Evolutionary conservation across 140 eudicot genomes (phyloP).

Genomic region (Ambrosia hybrid): DNA sequence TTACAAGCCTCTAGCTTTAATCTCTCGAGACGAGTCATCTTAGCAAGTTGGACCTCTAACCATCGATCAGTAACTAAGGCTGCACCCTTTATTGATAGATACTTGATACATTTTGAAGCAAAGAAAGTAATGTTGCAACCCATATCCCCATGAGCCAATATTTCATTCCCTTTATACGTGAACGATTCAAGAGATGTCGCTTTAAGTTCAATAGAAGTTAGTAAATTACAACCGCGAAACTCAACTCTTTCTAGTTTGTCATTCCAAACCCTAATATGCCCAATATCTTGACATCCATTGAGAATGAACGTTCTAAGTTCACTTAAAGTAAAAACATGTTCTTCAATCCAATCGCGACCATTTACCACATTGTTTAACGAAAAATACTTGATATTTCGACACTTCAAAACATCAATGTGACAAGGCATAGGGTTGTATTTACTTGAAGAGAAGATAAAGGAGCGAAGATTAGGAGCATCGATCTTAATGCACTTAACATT

Average conservation of each 20-base stretch:
- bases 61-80: constrained; percentile 22
- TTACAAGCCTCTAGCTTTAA: constrained; percentile 26
- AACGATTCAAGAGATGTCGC: constrained; percentile 29
- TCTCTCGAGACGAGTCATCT: constrained; percentile 21
- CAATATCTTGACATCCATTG: constrained; percentile 17
- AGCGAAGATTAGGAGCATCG: constrained; percentile 21
- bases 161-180: neutral
- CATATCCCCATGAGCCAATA: too few relatives aligned
- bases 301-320: constrained; percentile 31
- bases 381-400: constrained; percentile 21
- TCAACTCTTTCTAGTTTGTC: constrained; percentile 24
- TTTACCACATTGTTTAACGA: constrained; percentile 19
- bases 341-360: constrained; percentile 23
- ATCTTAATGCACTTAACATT: constrained; percentile 17
- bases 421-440: neutral
- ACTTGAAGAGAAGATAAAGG: constrained; percentile 11
- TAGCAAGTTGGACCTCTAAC: constrained; percentile 24
- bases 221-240: constrained; percentile 1
- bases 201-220: constrained; percentile 3
- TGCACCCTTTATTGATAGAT: constrained; percentile 16
- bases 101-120: constrained; percentile 3
- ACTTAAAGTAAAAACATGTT: constrained; percentile 14
- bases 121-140: constrained; percentile 13
- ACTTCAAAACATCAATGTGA: constrained; percentile 13
- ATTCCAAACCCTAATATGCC: constrained; percentile 13